Evolutionary conservation across 768 basidiomycete genomes (phyloP), one percentile per base, ranked within the genome.

Genomic region (Naganishia kalamii): DNA sequence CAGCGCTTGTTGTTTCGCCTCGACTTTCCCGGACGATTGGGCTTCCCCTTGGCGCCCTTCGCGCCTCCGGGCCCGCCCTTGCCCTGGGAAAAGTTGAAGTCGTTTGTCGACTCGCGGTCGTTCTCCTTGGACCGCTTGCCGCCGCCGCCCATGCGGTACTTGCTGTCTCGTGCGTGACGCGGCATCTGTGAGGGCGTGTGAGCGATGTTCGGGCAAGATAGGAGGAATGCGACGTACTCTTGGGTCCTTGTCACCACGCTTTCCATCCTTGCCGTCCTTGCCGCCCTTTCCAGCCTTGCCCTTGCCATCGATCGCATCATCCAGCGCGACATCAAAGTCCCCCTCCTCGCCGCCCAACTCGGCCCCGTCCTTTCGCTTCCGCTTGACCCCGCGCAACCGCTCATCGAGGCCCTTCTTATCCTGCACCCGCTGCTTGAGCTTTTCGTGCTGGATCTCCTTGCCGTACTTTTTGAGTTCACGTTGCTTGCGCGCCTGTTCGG

Each of bases 401-500:
- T 94, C 91, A 65, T 88, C 88, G 84, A 94, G 87, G 33, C 91
- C 89, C 81, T 93, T 96, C 83, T 92, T 93, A 64, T 86, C 84
- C 74, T 81, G 83, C 77, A 92, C 88, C 48, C 94, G 82, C 81
- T 94, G 90, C 77, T 91, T 90, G 69, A 90, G 82, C 78, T 92
- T 92, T 81, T 97, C 93, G 40, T 89, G 79, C 79, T 99, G 96
- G 12, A 98, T 91, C 78, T 97, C 90, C 78, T 98, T 99, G 27
- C 94, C 94, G 73, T 90, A 96, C 82, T 97, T 98, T 82, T 98
- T 97, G 62, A 91, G 88, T 72, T 96, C 89, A 49, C 96, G 83
- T 78, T 97, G 90, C 71, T 87, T 88, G 69, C 88, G 85, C 73
- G 91, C 92, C 62, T 91, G 88, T 74, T 98, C 94, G 65, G 88